Evolutionary conservation across 139 green algal species (phyloP).

Genomic region (Dunaliella sp.): DNA sequence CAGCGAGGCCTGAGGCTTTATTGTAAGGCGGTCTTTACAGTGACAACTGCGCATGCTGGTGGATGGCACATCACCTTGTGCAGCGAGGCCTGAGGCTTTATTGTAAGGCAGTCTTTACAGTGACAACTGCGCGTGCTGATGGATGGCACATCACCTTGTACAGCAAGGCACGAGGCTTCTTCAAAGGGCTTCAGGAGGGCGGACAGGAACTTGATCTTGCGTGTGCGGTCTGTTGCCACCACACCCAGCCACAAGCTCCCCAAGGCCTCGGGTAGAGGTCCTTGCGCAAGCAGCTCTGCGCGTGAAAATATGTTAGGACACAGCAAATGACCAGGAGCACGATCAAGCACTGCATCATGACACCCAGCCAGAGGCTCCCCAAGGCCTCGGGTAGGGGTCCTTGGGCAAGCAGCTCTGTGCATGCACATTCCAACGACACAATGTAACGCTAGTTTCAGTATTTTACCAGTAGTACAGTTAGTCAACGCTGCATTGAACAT

Average conservation of each 20-base stretch:
- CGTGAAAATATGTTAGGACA: background rate
- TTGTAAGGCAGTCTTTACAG: too few species aligned
- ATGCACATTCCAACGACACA: too few species aligned
- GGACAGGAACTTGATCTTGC: slow-evolving; percentile 41
- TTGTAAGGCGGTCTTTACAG: too few species aligned
- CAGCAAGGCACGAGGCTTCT: slow-evolving; percentile 24
- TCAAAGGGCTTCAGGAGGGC: slow-evolving; percentile 54
- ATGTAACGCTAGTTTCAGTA: too few species aligned
- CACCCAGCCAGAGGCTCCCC: slow-evolving; percentile 37
- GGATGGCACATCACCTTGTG: too few species aligned
- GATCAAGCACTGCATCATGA: too few species aligned
- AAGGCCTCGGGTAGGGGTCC: background rate
- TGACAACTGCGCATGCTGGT: too few species aligned
- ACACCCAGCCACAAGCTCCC: slow-evolving; percentile 41
- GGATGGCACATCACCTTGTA: background rate
- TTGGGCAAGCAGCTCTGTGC: background rate
- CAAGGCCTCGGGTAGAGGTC: background rate
- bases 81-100: too few species aligned
- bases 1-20: too few species aligned
- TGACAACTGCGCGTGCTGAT: too few species aligned
- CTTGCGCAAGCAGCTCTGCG: background rate
- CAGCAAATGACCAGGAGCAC: background rate
- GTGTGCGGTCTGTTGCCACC: slow-evolving; percentile 32
- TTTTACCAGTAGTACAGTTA: too few species aligned
- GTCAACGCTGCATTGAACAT: too few species aligned